phyloP scores from a whole-genome alignment of 495 filamentous ascomycete species.

The Penicillium longicatenatum region DNA sequence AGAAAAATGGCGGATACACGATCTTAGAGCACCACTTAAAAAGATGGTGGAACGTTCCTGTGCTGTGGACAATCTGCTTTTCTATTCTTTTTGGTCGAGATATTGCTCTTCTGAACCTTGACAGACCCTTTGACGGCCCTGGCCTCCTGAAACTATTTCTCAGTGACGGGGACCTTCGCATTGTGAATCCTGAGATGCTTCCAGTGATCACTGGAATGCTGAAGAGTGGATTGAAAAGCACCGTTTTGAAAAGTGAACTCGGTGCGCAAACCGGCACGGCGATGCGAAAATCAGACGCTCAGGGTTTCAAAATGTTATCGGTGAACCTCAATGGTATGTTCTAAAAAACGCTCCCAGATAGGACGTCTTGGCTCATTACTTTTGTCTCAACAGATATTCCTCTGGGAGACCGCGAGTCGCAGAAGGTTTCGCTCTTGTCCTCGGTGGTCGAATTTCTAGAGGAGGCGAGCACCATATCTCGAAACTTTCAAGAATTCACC shows the following conservation, averaged over 20 bases:
- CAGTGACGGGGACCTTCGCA: slow-evolving; percentile 52
- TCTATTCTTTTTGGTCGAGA: slow-evolving; percentile 85
- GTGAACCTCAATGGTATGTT: slow-evolving; percentile 23
- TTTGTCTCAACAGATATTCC: slow-evolving; percentile 11
- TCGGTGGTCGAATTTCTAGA: slow-evolving; percentile 77
- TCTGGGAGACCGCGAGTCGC: slow-evolving; percentile 13
- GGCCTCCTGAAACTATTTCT: slow-evolving; percentile 71
- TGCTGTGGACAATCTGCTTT: slow-evolving; percentile 88
- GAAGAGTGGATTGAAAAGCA: slow-evolving; percentile 71
- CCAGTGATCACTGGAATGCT: slow-evolving; percentile 86
- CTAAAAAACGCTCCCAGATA: neutral
- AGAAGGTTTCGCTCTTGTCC: slow-evolving; percentile 55
- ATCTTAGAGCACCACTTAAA: slow-evolving; percentile 81
- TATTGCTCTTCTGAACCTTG: slow-evolving; percentile 71
- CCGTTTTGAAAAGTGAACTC: slow-evolving; percentile 15
- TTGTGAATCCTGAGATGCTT: slow-evolving; percentile 77
- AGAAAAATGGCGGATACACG: slow-evolving; percentile 81
- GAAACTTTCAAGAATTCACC: slow-evolving; percentile 78
- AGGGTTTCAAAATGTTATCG: slow-evolving; percentile 24
- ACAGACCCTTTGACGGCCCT: slow-evolving; percentile 70
- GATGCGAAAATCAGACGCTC: slow-evolving; percentile 7
- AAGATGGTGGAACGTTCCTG: slow-evolving; percentile 84
- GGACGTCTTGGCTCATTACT: neutral
- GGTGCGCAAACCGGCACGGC: neutral
- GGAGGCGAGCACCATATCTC: slow-evolving; percentile 72